phyloP scores from a whole-genome alignment of 805 yeast genomes.

The Millerozyma acaciae region DNA sequence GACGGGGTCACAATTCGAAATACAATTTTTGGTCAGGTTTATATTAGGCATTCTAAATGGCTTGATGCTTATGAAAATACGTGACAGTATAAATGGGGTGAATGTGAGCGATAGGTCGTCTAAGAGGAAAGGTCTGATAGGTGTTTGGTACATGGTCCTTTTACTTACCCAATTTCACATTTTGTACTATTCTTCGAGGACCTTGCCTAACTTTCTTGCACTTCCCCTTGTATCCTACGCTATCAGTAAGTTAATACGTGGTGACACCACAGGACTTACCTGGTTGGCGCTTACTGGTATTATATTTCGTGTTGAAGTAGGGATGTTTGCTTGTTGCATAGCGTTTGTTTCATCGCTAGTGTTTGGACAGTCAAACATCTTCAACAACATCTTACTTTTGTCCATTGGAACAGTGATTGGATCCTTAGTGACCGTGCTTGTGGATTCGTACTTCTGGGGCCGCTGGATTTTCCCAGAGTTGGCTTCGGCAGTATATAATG shows the following conservation, averaged over 20 bases:
- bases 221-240: slow-evolving; percentile 67
- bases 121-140: slow-evolving; percentile 23
- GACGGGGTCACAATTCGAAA: slow-evolving; percentile 33
- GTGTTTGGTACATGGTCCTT: slow-evolving; percentile 59
- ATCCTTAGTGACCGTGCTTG: slow-evolving; percentile 36
- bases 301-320: slow-evolving; percentile 70
- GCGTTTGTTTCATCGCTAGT: slow-evolving; percentile 43
- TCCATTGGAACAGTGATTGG: slow-evolving; percentile 55
- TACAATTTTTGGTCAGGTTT: slow-evolving; percentile 55
- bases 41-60: slow-evolving; percentile 63
- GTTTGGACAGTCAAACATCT: slow-evolving; percentile 44
- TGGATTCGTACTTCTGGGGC: slow-evolving; percentile 81
- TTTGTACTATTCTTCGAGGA: slow-evolving; percentile 73
- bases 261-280: slow-evolving; percentile 45
- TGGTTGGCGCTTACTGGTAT: slow-evolving; percentile 60
- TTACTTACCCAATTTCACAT: slow-evolving; percentile 73
- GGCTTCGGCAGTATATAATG: slow-evolving; percentile 68
- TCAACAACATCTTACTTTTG: slow-evolving; percentile 32
- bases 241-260: slow-evolving; percentile 46
- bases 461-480: slow-evolving; percentile 65
- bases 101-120: slow-evolving; percentile 17
- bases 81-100: slow-evolving; percentile 29
- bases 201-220: slow-evolving; percentile 84
- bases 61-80: slow-evolving; percentile 46
- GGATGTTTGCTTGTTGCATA: slow-evolving; percentile 48